phyloP scores from a whole-genome alignment of 2,329 filamentous ascomycete species.

The Penicillium concentricum region DNA sequence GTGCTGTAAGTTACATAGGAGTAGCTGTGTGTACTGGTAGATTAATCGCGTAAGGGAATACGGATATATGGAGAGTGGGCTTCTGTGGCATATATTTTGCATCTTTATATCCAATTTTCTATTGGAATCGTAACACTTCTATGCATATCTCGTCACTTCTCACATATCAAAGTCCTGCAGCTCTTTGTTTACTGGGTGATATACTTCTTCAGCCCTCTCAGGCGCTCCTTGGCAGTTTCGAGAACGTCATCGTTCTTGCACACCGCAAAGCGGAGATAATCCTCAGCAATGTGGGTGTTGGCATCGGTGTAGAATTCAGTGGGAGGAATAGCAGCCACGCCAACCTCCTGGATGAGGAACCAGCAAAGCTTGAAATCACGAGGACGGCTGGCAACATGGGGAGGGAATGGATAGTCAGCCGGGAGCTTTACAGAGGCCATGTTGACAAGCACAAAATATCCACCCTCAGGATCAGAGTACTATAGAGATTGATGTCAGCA shows the following conservation, averaged over 20 bases:
- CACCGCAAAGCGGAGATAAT: slow-evolving; percentile 92
- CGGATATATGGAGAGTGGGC: neutral
- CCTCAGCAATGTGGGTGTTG: slow-evolving; percentile 82
- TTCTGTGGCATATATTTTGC: neutral
- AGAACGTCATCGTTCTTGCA: slow-evolving; percentile 91
- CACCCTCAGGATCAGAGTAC: slow-evolving; percentile 91
- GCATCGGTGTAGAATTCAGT: slow-evolving; percentile 92
- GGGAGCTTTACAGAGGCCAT: slow-evolving; percentile 84
- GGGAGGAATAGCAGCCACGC: slow-evolving; percentile 91
- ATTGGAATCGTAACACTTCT: neutral
- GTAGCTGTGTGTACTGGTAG: neutral
- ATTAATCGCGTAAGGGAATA: neutral
- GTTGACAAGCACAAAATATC: slow-evolving; percentile 96
- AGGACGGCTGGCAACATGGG: slow-evolving; percentile 80
- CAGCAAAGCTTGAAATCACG: slow-evolving; percentile 92
- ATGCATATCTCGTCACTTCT: neutral
- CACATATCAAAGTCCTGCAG: neutral
- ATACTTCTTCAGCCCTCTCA: slow-evolving; percentile 71
- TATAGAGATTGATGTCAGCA: slow-evolving; percentile 14
- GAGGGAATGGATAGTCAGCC: slow-evolving; percentile 79
- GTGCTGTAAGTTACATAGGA: neutral
- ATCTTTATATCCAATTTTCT: neutral
- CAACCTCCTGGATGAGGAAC: slow-evolving; percentile 96
- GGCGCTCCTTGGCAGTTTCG: slow-evolving; percentile 72
- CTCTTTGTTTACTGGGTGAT: slow-evolving; percentile 44